Base-by-base conservation (phyloP, 352 stramenopile genomes). In the Pythium oligandrum region DNA sequence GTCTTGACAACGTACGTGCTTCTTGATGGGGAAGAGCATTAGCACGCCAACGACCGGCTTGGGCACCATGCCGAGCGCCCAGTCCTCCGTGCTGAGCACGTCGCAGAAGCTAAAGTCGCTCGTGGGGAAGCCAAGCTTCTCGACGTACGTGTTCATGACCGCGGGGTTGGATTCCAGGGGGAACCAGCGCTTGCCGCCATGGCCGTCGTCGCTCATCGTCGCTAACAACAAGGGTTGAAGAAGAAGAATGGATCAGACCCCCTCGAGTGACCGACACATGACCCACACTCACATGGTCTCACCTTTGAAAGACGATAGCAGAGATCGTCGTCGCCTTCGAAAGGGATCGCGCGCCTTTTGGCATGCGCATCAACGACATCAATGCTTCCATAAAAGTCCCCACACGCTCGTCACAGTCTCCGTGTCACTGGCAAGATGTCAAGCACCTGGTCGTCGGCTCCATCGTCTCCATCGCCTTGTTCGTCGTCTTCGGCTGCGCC, bases 51-150 rank as follows among this genome's bases (percentile, higher is more conserved):
- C 70, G 1, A 98, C 93, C 4, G 95, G 95, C 52, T 80, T 73
- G 17, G 93, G 87, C 50, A 99, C 94, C 95, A 99, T 98, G 12
- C 90, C 92, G 40, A 98, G 70, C 12, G 95, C 96, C 96, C 95
- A 98, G 46, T 98, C 90, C 63, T 99, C 96, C 2, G 90, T 98
- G 64, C 83, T 97, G 49, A 98, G 89, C 38, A 99, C 90, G 74
- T 99, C 96, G 43, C 78, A 87, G 60, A 98, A 98, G 62, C 81
- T 85, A 66, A 88, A 97, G 2, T 59, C 53, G 36, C 17, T 43
- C 1, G 83, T 96, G 34, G 92, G 80, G 61, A 98, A 96, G 42
- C 96, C 96, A 47, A 99, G 87, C 53, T 92, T 96, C 53, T 83
- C 59, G 46, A 98, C 79, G 73, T 98, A 98, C n/a, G 74, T 61